phyloP scores from a whole-genome alignment of 148 eudicot species.

The Tetragonia tetragonoides region DNA sequence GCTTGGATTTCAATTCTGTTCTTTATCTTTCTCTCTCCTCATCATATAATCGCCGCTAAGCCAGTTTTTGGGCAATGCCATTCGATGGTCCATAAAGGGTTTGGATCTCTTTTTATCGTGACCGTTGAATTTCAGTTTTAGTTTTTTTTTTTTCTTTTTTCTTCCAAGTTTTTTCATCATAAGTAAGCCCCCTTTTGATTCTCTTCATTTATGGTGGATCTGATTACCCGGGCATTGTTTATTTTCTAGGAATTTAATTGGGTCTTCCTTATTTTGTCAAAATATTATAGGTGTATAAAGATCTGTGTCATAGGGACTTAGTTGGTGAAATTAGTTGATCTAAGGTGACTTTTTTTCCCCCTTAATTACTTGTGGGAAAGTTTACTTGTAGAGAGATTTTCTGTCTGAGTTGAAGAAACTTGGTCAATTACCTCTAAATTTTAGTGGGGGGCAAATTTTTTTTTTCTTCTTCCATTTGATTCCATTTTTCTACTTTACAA shows the following conservation, averaged over 20 bases:
- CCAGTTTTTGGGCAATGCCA: conserved; percentile 23
- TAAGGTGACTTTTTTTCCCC: conserved; percentile 29
- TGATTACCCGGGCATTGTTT: conserved; percentile 17
- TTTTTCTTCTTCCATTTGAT: background rate
- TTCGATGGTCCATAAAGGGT: conserved; percentile 1
- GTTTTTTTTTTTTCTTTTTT: conserved; percentile 20
- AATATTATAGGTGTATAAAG: conserved; percentile 14
- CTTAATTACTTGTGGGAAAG: conserved; percentile 15
- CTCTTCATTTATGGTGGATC: conserved; percentile 24
- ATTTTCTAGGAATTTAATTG: background rate
- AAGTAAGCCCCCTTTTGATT: conserved; percentile 5
- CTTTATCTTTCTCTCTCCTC: background rate
- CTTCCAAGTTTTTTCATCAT: background rate
- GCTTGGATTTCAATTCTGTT: conserved; percentile 8
- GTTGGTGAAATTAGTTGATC: conserved; percentile 21
- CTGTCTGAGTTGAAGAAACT: background rate
- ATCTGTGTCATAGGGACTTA: conserved; percentile 9
- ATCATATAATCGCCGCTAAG: background rate
- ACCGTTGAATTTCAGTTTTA: conserved; percentile 24
- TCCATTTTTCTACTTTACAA: too few species aligned
- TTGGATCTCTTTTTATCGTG: background rate
- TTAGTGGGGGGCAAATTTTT: conserved; percentile 22
- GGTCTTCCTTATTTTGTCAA: conserved; percentile 13
- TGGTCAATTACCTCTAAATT: conserved; percentile 25
- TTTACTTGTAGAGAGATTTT: conserved; percentile 15